Conservation (phyloP, 331 rosid genomes). For the Rosa hybrid region DNA sequence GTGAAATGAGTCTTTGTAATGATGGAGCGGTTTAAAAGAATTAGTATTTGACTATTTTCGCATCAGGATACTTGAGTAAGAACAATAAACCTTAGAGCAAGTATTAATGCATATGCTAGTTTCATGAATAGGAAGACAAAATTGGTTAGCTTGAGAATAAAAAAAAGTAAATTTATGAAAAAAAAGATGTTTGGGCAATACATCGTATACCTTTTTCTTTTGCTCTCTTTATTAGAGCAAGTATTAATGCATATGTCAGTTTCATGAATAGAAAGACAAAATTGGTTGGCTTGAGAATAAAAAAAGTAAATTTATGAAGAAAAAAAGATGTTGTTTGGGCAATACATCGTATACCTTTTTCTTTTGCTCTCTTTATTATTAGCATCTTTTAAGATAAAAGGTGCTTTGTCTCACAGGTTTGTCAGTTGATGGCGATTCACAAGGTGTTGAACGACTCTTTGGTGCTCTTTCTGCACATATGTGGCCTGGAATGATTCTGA, state of each 20-base stretch:
- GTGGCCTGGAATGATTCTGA: conserved; percentile 95
- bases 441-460: conserved; percentile 81
- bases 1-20: neutral
- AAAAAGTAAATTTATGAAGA: neutral
- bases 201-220: neutral
- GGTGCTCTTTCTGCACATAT: conserved; percentile 93
- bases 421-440: conserved; percentile 79
- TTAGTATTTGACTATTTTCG: neutral
- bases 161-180: neutral
- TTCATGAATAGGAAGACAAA: neutral
- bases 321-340: neutral
- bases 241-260: too few species aligned
- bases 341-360: neutral
- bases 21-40: neutral
- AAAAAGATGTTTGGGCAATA: neutral
- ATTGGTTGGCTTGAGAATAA: too few species aligned
- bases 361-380: neutral
- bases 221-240: neutral
- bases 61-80: neutral
- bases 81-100: neutral
- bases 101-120: neutral
- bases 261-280: too few species aligned
- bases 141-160: neutral
- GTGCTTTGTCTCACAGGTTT: conserved; percentile 43
- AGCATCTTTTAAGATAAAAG: conserved; percentile 7